Conservation (phyloP, 148 eudicot species). For the Selenicereus undatus region DNA sequence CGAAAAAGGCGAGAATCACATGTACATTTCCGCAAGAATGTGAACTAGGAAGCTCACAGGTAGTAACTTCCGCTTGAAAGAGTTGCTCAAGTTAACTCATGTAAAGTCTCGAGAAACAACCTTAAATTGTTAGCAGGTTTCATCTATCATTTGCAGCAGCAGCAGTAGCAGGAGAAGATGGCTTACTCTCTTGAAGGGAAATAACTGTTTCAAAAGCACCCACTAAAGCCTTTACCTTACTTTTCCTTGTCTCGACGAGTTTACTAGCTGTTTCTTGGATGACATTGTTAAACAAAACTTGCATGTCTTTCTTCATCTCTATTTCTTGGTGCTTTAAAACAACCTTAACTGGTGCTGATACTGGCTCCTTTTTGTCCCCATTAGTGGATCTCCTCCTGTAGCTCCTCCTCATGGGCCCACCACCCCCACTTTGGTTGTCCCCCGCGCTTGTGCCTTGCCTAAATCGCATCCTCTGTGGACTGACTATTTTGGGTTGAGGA, state of each 20-base stretch:
- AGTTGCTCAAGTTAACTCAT: background rate
- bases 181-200: conserved; percentile 66
- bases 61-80: background rate
- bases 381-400: conserved; percentile 30
- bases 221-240: conserved; percentile 92
- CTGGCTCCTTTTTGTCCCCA: conserved; percentile 17
- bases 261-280: conserved; percentile 90
- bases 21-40: conserved; percentile 5
- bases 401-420: conserved; percentile 30
- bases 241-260: conserved; percentile 73
- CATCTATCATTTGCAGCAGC: conserved; percentile 14
- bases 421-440: conserved; percentile 30
- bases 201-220: conserved; percentile 95
- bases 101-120: background rate
- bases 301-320: conserved; percentile 59
- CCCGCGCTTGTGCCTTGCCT: conserved; percentile 35
- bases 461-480: conserved; percentile 44
- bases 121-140: background rate
- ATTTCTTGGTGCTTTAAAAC: conserved; percentile 75
- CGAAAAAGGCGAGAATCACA: conserved; percentile 8
- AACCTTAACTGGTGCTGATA: conserved; percentile 39
- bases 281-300: conserved; percentile 61
- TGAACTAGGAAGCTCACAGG: conserved; percentile 7
- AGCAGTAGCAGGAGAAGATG: conserved; percentile 21
- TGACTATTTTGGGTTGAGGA: conserved; percentile 34